Percentiles rank a stretch among this genome's conserved stretches.
Conservation (phyloP, 768 basidiomycete species). For the Calocybe indica region DNA sequence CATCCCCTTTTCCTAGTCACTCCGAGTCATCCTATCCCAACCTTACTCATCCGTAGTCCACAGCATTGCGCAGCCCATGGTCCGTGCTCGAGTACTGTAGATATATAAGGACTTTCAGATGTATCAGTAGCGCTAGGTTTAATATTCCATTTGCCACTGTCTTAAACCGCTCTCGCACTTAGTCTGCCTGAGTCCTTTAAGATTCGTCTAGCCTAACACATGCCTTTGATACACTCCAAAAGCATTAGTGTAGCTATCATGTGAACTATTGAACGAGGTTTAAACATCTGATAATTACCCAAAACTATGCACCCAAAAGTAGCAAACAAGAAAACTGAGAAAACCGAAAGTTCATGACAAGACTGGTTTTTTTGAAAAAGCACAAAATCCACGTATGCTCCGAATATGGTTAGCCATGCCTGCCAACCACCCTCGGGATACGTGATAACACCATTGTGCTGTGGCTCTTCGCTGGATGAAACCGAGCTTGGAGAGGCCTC, state of each 20-base stretch:
- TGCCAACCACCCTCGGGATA: slow-evolving; percentile 12
- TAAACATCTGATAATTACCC: background rate
- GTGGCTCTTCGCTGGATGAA: background rate
- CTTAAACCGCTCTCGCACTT: too few relatives aligned
- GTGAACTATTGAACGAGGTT: background rate
- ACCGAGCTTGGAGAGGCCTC: too few relatives aligned
- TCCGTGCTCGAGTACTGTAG: too few relatives aligned
- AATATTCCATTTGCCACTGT: too few relatives aligned
- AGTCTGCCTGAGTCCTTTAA: too few relatives aligned
- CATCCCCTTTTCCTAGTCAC: too few relatives aligned
- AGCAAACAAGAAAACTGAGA: slow-evolving; percentile 9
- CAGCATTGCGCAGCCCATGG: too few relatives aligned
- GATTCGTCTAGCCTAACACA: too few relatives aligned
- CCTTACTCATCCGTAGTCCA: too few relatives aligned
- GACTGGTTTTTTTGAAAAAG: background rate
- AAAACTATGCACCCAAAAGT: slow-evolving; percentile 15
- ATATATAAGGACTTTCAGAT: too few relatives aligned
- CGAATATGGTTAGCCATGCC: slow-evolving; percentile 12
- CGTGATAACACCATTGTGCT: background rate
- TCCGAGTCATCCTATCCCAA: too few relatives aligned
- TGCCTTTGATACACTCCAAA: slow-evolving; percentile 22
- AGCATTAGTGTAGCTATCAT: slow-evolving; percentile 15
- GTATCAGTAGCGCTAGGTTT: too few relatives aligned
- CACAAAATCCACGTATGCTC: slow-evolving; percentile 10
- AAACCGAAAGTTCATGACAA: background rate